These are phyloP conservation scores for Leishmania martiniquensis DNA, from an alignment of 208 protist species.

Conservation along the genomic window DNA sequence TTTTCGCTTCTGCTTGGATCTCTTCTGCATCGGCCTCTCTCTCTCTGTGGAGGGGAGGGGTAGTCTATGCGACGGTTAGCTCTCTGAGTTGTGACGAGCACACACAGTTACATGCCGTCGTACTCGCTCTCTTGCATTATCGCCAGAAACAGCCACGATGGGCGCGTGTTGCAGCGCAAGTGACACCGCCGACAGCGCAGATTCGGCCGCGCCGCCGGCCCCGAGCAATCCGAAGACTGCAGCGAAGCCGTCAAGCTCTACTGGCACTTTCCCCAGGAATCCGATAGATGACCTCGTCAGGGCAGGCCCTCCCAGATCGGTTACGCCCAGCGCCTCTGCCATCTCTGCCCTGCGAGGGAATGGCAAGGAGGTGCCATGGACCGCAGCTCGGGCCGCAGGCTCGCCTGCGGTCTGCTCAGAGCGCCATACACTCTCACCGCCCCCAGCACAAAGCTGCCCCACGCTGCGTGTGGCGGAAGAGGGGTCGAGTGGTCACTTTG, in stretches of 20 bases:
- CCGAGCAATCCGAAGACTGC: not conserved
- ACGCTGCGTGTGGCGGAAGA: not conserved
- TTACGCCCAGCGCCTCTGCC: not conserved
- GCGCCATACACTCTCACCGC: not conserved
- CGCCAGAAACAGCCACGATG: not conserved
- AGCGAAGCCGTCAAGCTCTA: not conserved
- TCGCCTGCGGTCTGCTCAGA: slow-evolving; percentile 5
- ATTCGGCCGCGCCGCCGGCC: not conserved
- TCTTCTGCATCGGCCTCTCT: not conserved
- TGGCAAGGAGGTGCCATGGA: not conserved
- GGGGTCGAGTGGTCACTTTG: not conserved
- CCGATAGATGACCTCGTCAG: not conserved
- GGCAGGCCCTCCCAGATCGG: not conserved
- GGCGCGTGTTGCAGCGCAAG: slow-evolving; percentile 15
- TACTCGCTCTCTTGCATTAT: not conserved
- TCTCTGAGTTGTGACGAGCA: not conserved
- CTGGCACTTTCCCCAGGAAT: not conserved
- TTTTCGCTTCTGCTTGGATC: not conserved
- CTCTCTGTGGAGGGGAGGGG: not conserved
- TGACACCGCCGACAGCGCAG: not conserved
- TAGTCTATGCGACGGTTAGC: not conserved
- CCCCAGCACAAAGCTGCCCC: not conserved
- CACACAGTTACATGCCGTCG: not conserved
- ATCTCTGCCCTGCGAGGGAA: not conserved
- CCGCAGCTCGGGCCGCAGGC: not conserved